These are phyloP conservation scores for Cyclotella choctawhatcheeana DNA, from an alignment of 108 stramenopile genomes.

Conservation along the genomic window DNA sequence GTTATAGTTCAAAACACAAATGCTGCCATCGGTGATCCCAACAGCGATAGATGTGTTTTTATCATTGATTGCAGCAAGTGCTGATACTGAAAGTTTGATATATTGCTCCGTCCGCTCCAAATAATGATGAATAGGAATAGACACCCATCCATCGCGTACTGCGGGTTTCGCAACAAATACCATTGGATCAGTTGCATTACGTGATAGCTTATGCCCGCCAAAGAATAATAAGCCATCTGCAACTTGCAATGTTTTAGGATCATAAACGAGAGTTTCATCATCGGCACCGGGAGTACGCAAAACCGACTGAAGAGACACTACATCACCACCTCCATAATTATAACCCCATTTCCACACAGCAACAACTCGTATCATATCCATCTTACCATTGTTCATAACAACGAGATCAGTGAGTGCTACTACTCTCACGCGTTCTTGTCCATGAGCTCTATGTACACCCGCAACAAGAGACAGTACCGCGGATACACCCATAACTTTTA, in stretches of 20 bases:
- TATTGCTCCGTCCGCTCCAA: neutral
- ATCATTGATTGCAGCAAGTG: slow-evolving; percentile 38
- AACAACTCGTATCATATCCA: slow-evolving; percentile 57
- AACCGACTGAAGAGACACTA: slow-evolving; percentile 64
- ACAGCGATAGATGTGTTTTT: slow-evolving; percentile 60
- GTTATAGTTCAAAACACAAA: slow-evolving; percentile 78
- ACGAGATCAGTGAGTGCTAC: slow-evolving; percentile 64
- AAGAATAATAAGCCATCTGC: slow-evolving; percentile 83
- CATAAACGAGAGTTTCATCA: slow-evolving; percentile 45
- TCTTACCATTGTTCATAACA: slow-evolving; percentile 16
- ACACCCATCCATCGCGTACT: slow-evolving; percentile 75
- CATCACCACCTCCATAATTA: slow-evolving; percentile 37
- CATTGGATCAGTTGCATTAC: slow-evolving; percentile 28
- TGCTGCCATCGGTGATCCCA: slow-evolving; percentile 72
- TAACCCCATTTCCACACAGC: slow-evolving; percentile 89
- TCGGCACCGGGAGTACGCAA: slow-evolving; percentile 61
- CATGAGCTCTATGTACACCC: slow-evolving; percentile 65
- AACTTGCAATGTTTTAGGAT: slow-evolving; percentile 60
- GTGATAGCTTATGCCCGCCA: slow-evolving; percentile 47
- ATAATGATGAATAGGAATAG: slow-evolving; percentile 56
- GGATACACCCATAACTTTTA: slow-evolving; percentile 53
- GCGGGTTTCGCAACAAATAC: slow-evolving; percentile 80
- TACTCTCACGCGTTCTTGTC: slow-evolving; percentile 66
- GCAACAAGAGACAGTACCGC: slow-evolving; percentile 59
- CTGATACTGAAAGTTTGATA: slow-evolving; percentile 4